Conservation (phyloP, 1,284 basidiomycete species). For the Puccinia hordei region DNA sequence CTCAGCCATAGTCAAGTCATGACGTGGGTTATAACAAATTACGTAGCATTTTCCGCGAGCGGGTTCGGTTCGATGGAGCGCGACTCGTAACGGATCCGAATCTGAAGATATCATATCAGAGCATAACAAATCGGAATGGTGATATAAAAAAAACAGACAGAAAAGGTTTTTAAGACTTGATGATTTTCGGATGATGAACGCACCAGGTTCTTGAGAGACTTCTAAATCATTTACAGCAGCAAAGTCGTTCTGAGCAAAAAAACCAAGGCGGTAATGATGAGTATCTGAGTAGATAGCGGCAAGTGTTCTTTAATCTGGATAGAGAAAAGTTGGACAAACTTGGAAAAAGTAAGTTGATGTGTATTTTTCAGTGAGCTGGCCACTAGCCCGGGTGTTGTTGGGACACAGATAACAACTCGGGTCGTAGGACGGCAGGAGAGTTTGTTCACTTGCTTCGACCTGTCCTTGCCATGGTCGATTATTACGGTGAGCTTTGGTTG, state of each 20-base stretch:
- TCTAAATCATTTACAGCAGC: conserved; percentile 71
- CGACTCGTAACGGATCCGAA: conserved; percentile 25
- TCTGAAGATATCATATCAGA: conserved; percentile 33
- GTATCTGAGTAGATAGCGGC: neutral
- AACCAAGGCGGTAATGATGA: conserved; percentile 54
- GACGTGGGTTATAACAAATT: conserved; percentile 82
- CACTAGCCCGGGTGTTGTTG: conserved; percentile 77
- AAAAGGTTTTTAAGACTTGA: too few relatives aligned
- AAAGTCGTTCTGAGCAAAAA: conserved; percentile 70
- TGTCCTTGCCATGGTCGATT: conserved; percentile 84
- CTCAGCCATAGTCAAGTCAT: conserved; percentile 84
- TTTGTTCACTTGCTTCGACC: conserved; percentile 67
- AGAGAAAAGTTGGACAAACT: conserved; percentile 54
- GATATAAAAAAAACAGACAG: conserved; percentile 62
- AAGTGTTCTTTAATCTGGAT: neutral
- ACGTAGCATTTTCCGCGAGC: conserved; percentile 86
- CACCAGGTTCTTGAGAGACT: conserved; percentile 53
- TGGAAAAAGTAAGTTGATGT: conserved; percentile 65
- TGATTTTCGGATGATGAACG: too few relatives aligned
- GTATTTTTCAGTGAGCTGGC: conserved; percentile 72
- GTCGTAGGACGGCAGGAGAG: conserved; percentile 70
- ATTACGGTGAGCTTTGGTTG: conserved; percentile 60
- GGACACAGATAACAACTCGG: conserved; percentile 86
- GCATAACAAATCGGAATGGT: conserved; percentile 62
- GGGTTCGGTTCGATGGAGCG: conserved; percentile 70